A percentile compares a stretch with the other conserved stretches of the same genome.
phyloP scores from a whole-genome alignment of 805 yeast genomes.

The Cyberlindnera sargentensis region DNA sequence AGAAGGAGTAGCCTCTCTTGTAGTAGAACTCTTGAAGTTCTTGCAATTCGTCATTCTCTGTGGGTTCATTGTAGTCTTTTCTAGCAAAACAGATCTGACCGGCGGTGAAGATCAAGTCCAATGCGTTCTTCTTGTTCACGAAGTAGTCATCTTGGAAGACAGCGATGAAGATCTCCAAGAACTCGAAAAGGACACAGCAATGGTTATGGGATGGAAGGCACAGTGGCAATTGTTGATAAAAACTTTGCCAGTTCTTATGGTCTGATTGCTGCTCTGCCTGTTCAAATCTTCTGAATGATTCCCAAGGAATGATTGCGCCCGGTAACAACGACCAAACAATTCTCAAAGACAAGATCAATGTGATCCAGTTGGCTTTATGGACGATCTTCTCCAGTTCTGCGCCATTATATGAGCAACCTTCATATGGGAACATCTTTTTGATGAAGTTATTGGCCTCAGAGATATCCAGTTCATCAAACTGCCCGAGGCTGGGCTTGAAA shows the following conservation, averaged over 20 bases:
- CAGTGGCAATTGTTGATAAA: conserved; percentile 28
- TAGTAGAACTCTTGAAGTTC: conserved; percentile 27
- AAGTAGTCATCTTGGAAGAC: conserved; percentile 27
- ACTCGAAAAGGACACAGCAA: conserved; percentile 30
- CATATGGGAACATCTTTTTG: conserved; percentile 28
- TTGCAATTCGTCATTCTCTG: conserved; percentile 23
- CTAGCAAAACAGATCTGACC: conserved; percentile 30
- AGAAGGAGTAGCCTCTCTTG: conserved; percentile 28
- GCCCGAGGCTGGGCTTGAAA: conserved; percentile 30
- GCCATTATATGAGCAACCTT: conserved; percentile 31
- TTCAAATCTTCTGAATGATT: conserved; percentile 24
- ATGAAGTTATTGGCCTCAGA: conserved; percentile 22
- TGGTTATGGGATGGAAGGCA: conserved; percentile 29
- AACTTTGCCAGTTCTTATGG: conserved; percentile 24
- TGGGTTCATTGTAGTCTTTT: conserved; percentile 13
- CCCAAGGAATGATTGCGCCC: conserved; percentile 30
- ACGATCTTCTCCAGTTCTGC: conserved; percentile 22
- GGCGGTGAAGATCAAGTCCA: conserved; percentile 30
- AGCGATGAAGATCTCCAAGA: conserved; percentile 27
- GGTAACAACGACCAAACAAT: conserved; percentile 30
- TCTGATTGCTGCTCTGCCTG: conserved; percentile 18
- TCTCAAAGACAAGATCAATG: conserved; percentile 24
- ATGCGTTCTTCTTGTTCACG: conserved; percentile 24
- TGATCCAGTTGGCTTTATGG: conserved; percentile 18
- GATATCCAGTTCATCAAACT: conserved; percentile 27